Conservation (phyloP, 2,329 filamentous ascomycete species). For the Phyllosticta capitalensis region DNA sequence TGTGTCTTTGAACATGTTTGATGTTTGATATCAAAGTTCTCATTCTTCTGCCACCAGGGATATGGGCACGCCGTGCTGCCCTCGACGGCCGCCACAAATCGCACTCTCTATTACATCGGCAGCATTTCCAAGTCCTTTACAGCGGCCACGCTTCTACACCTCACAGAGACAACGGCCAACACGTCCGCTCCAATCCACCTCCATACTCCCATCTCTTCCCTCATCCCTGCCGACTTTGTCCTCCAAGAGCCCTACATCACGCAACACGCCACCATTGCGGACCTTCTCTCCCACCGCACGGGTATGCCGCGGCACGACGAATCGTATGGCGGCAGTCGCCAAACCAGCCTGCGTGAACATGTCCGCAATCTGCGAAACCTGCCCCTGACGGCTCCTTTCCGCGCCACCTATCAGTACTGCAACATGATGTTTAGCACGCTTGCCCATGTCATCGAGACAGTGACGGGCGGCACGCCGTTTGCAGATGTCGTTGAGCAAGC, state of each 20-base stretch:
- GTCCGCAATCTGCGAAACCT: conserved; percentile 36
- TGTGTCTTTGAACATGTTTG: not conserved
- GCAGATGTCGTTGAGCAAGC: conserved; percentile 23
- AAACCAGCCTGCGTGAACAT: conserved; percentile 25
- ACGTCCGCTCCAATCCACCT: conserved; percentile 19
- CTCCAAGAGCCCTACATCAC: conserved; percentile 23
- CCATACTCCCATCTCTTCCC: conserved; percentile 24
- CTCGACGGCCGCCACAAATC: conserved; percentile 15
- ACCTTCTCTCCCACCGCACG: conserved; percentile 27
- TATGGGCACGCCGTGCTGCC: conserved; percentile 16
- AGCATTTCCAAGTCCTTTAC: conserved; percentile 25
- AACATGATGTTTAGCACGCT: conserved; percentile 45
- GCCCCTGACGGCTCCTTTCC: conserved; percentile 30
- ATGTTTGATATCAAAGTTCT: not conserved
- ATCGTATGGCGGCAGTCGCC: conserved; percentile 15
- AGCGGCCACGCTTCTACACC: conserved; percentile 16
- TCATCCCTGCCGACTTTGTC: conserved; percentile 28
- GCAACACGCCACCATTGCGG: conserved; percentile 22
- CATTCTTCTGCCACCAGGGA: conserved; percentile 9
- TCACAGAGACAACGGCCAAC: conserved; percentile 20
- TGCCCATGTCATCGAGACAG: conserved; percentile 37
- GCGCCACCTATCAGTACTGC: conserved; percentile 40
- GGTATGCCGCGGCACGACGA: conserved; percentile 26
- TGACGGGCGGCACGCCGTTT: conserved; percentile 26
- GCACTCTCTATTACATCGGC: conserved; percentile 20